Conservation (phyloP, 441 rosid species). For the Populus trichocarpa region DNA sequence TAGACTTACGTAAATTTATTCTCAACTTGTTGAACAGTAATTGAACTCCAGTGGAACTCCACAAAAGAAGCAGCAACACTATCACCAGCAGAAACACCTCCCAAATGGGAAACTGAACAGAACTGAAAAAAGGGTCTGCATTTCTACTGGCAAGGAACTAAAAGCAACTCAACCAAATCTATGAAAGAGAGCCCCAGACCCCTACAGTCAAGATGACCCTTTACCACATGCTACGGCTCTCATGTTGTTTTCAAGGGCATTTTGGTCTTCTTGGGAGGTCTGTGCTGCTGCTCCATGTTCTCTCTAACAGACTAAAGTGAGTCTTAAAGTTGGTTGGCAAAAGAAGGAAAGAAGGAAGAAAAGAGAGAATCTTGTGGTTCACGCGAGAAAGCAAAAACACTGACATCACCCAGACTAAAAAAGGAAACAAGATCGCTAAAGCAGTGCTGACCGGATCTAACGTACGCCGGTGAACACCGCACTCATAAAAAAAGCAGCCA, state of each 20-base stretch:
- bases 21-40: background rate
- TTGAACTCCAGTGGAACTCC: background rate
- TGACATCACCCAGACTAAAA: background rate
- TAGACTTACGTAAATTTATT: background rate
- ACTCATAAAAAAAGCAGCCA: background rate
- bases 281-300: background rate
- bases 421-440: background rate
- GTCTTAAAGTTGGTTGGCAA: background rate
- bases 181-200: background rate
- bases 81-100: background rate
- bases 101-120: conserved; percentile 8
- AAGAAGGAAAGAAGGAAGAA: background rate
- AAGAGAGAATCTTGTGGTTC: background rate
- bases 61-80: background rate
- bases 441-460: background rate
- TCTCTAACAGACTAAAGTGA: background rate
- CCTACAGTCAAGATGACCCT: too few species aligned
- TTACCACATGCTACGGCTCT: background rate
- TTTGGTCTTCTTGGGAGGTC: background rate
- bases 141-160: background rate
- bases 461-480: background rate
- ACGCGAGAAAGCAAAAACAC: background rate
- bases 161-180: background rate
- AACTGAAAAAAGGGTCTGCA: background rate
- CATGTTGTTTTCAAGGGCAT: background rate